Conservation (phyloP, 805 yeast species). For the Komagataella mondaviorum region DNA sequence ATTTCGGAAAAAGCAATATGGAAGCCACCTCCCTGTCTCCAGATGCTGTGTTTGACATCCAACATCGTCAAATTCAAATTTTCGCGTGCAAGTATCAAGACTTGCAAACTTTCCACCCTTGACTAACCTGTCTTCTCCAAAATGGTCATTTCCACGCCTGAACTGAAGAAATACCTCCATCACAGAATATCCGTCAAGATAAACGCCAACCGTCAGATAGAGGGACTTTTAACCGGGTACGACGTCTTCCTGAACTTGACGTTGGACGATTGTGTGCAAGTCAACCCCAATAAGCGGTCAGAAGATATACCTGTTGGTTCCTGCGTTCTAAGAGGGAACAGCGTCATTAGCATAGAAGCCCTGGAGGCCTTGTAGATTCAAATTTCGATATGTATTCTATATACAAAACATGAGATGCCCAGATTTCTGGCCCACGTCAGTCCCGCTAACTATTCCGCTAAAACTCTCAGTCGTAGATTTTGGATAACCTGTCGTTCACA, state of each 20-base stretch:
- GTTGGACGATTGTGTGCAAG: constrained; percentile 14
- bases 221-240: constrained; percentile 78
- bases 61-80: not conserved
- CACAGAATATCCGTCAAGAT: constrained; percentile 61
- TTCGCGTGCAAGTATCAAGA: not conserved
- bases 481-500: not conserved
- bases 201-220: constrained; percentile 65
- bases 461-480: not conserved
- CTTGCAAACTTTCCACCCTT: not conserved
- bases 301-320: constrained; percentile 15
- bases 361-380: not conserved
- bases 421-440: not conserved
- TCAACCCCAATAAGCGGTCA: constrained; percentile 7
- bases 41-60: not conserved
- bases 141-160: constrained; percentile 11
- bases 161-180: constrained; percentile 52
- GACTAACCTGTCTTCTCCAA: constrained; percentile 6
- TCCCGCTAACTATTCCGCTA: not conserved
- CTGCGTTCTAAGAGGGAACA: constrained; percentile 37
- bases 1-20: no score
- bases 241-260: constrained; percentile 39
- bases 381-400: not conserved
- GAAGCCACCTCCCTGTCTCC: not conserved
- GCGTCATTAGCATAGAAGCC: constrained; percentile 33
- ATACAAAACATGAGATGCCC: not conserved